A percentile compares a stretch with the other conserved stretches of the same genome.
Conservation (phyloP, 2,329 filamentous ascomycete species). For the Ascosphaera apis region DNA sequence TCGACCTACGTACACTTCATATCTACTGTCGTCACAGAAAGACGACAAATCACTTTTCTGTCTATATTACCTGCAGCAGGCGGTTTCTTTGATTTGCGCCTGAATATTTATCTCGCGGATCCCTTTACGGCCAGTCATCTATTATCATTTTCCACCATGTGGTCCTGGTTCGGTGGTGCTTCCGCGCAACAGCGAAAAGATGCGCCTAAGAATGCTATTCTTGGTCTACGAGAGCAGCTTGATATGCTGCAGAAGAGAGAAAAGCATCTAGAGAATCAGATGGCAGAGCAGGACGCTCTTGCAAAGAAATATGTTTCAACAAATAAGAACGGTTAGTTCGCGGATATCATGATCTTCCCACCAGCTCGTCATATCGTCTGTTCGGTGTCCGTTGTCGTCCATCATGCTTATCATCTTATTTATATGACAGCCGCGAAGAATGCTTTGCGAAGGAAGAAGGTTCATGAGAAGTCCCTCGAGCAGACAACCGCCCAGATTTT, state of each 20-base stretch:
- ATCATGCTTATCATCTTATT: slow-evolving; percentile 3
- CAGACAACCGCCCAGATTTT: slow-evolving; percentile 77
- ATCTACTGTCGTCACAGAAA: slow-evolving; percentile 7
- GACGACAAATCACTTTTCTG: slow-evolving; percentile 4
- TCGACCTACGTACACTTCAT: slow-evolving; percentile 3
- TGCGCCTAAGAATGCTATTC: slow-evolving; percentile 87
- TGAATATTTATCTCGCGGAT: no score
- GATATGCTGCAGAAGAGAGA: slow-evolving; percentile 97
- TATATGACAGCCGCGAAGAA: slow-evolving; percentile 52
- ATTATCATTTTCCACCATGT: slow-evolving; percentile 24
- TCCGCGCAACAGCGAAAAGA: slow-evolving; percentile 73
- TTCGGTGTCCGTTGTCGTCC: no score
- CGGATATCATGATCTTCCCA: no score
- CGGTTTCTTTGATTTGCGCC: neutral
- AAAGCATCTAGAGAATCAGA: slow-evolving; percentile 72
- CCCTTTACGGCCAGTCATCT: no score
- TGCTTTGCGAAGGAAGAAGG: slow-evolving; percentile 83
- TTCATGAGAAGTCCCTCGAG: slow-evolving; percentile 72
- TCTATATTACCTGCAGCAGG: slow-evolving; percentile 1
- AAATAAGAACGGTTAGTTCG: slow-evolving; percentile 66
- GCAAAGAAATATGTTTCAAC: slow-evolving; percentile 70
- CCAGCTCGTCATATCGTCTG: no score
- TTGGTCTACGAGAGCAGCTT: slow-evolving; percentile 65
- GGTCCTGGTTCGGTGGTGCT: slow-evolving; percentile 81
- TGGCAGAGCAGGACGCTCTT: slow-evolving; percentile 73